Evolutionary conservation across 2,329 filamentous ascomycete genomes (phyloP), one percentile per base, ranked within the genome.

Genomic region (Orbilia ellipsospora): DNA sequence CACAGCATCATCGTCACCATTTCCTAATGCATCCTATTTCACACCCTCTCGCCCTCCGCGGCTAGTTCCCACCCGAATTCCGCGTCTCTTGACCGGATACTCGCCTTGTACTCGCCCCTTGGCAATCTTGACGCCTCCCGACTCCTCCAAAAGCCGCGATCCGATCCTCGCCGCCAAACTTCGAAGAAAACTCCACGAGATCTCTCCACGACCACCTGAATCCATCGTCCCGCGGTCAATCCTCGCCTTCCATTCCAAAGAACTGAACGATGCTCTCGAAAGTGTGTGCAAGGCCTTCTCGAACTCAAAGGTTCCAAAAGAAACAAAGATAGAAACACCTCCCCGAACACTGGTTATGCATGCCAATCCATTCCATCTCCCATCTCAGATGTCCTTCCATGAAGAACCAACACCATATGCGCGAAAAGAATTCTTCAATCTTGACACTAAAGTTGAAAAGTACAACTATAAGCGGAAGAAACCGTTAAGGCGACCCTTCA

Each of bases 151-250:
- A 15, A 16, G 23, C 31, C 15, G 36, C 13, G 52, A 73, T 26
- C n/a, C 55, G 12, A n/a, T n/a, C 23, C 68, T 73, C 36, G 54
- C 61, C 5, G 20, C 55, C 1, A 56, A 56, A 16, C 61, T 73
- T 3, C 26, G 69, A 50, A 40, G 40, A 12, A 73, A 62, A 28
- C 40, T 73, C 36, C 62, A 62, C 26, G 55, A 42, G 18, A 62
- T 73, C 2, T 69, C 65, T 3, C 48, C 55, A 6, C 61, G 61
- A 13, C 42, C 23, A 16, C 16, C 23, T 12, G n/a, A 18, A 48
- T 15, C 44, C 13, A 48, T 18, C 44, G 13, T 8, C 15, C 16
- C 18, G 15, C 16, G 12, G 15, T 5, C 5, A 6, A 23, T 26
- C 7, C 15, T 16, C 8, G 12, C 7, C 15, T 18, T n/a, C 13